phyloP scores from a whole-genome alignment of 208 protist genomes.

The Wallacemonas sp. region DNA sequence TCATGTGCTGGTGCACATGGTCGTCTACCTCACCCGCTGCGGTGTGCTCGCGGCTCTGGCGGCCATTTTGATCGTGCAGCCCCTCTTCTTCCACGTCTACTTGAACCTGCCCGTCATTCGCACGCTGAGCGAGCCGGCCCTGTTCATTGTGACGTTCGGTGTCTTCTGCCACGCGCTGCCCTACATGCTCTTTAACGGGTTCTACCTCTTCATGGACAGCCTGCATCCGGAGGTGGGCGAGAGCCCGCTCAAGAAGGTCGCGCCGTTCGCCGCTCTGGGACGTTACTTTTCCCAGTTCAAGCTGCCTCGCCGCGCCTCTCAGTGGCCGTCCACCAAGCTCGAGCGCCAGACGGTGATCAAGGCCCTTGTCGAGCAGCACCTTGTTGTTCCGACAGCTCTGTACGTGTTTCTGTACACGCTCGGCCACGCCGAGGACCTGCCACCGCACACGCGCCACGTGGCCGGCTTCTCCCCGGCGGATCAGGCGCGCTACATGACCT shows the following conservation, averaged over 20 bases:
- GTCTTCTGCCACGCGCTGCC: slow-evolving; percentile 41
- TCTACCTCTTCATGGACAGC: slow-evolving; percentile 47
- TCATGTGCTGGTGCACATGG: slow-evolving; percentile 14
- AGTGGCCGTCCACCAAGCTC: slow-evolving; percentile 29
- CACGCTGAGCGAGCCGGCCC: slow-evolving; percentile 8
- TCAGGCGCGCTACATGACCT: slow-evolving; percentile 19
- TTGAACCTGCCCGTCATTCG: slow-evolving; percentile 23
- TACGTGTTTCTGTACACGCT: slow-evolving; percentile 21
- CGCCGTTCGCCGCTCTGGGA: slow-evolving; percentile 26
- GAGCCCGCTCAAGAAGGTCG: slow-evolving; percentile 19
- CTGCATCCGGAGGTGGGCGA: slow-evolving; percentile 26
- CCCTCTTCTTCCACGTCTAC: slow-evolving; percentile 29
- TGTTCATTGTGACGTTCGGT: slow-evolving; percentile 37
- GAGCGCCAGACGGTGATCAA: slow-evolving; percentile 24
- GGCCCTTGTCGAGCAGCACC: slow-evolving; percentile 31
- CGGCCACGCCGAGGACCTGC: background rate
- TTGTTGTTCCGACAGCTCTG: slow-evolving; percentile 25
- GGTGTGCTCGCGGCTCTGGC: slow-evolving; percentile 25
- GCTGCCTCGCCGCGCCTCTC: slow-evolving; percentile 30
- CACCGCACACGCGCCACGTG: slow-evolving; percentile 27
- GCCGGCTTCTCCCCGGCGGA: slow-evolving; percentile 28
- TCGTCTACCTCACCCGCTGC: slow-evolving; percentile 35
- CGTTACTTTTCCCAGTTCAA: slow-evolving; percentile 36
- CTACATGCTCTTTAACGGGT: slow-evolving; percentile 39
- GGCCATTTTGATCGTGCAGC: slow-evolving; percentile 33